phyloP scores from a whole-genome alignment of 805 yeast species.

The Nakazawaea laoshanensis region DNA sequence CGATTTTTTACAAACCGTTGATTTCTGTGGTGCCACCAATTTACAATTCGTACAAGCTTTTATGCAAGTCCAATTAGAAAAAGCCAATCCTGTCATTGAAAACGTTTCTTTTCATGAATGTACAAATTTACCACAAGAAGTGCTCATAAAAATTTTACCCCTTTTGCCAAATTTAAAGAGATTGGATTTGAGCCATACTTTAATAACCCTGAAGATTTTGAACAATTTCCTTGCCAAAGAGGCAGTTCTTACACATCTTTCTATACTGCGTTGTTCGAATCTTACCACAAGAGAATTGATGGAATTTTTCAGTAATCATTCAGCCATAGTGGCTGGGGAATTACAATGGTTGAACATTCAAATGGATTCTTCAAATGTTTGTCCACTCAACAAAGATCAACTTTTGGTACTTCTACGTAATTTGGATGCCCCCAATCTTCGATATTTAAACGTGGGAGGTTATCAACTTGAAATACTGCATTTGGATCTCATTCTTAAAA shows the following conservation, averaged over 20 bases:
- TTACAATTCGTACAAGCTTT: conserved; percentile 53
- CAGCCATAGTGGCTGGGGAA: conserved; percentile 37
- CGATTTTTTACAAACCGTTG: conserved; percentile 57
- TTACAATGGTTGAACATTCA: conserved; percentile 46
- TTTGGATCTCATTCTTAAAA: conserved; percentile 27
- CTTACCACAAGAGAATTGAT: conserved; percentile 66
- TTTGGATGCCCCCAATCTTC: conserved; percentile 33
- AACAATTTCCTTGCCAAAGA: conserved; percentile 40
- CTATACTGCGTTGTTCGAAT: conserved; percentile 56
- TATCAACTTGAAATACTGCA: conserved; percentile 34
- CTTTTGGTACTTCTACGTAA: conserved; percentile 34
- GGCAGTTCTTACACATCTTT: conserved; percentile 64
- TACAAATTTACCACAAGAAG: conserved; percentile 58
- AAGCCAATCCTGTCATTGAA: conserved; percentile 5
- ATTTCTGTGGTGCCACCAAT: conserved; percentile 84
- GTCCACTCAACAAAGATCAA: conserved; percentile 37
- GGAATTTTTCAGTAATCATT: conserved; percentile 64
- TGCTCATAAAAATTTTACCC: conserved; percentile 49
- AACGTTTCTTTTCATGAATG: conserved; percentile 78
- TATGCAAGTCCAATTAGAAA: conserved; percentile 25
- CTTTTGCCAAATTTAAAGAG: conserved; percentile 48
- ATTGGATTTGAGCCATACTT: conserved; percentile 76
- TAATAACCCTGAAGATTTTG: conserved; percentile 58
- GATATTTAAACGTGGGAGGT: conserved; percentile 44
- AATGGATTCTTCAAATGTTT: conserved; percentile 43